A percentile compares a stretch with the other conserved stretches of the same genome.
Evolutionary conservation across 169 alveolate genomes (phyloP).

Genomic region (Plasmodium relictum): DNA sequence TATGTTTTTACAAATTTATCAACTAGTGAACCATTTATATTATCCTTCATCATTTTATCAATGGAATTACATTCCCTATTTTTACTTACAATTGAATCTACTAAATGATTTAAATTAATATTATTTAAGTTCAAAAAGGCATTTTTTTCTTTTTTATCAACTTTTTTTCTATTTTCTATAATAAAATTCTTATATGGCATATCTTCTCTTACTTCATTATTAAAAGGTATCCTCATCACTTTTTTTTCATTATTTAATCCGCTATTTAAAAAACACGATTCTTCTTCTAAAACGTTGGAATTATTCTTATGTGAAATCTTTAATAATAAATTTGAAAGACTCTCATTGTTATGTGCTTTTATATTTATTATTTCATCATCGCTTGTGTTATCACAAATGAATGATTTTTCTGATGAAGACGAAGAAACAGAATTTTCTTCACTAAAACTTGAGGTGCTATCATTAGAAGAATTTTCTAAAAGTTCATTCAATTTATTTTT

Average conservation of each 20-base stretch:
- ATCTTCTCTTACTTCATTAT: neutral
- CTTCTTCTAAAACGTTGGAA: too few relatives aligned
- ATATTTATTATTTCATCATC: too few relatives aligned
- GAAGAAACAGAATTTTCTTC: conserved; percentile 22
- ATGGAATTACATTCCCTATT: neutral
- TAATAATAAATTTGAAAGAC: too few relatives aligned
- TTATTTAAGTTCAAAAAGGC: conserved; percentile 16
- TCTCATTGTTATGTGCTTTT: too few relatives aligned
- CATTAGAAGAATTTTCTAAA: conserved; percentile 48
- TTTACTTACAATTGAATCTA: conserved; percentile 35
- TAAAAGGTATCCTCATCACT: neutral
- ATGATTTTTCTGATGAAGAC: conserved; percentile 12
- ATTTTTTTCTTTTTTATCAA: neutral
- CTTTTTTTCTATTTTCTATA: neutral
- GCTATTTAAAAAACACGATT: too few relatives aligned
- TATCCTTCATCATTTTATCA: neutral
- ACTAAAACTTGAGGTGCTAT: conserved; percentile 7
- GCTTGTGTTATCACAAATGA: neutral
- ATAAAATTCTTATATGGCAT: neutral
- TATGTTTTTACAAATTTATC: conserved; percentile 57
- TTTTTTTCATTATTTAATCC: too few relatives aligned
- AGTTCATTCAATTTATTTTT: conserved; percentile 45
- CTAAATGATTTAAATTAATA: conserved; percentile 47
- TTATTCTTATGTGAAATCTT: too few relatives aligned
- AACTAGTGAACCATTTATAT: conserved; percentile 1